Evolutionary conservation across 768 basidiomycete genomes (phyloP).

Genomic region (Termitomyces sp.): DNA sequence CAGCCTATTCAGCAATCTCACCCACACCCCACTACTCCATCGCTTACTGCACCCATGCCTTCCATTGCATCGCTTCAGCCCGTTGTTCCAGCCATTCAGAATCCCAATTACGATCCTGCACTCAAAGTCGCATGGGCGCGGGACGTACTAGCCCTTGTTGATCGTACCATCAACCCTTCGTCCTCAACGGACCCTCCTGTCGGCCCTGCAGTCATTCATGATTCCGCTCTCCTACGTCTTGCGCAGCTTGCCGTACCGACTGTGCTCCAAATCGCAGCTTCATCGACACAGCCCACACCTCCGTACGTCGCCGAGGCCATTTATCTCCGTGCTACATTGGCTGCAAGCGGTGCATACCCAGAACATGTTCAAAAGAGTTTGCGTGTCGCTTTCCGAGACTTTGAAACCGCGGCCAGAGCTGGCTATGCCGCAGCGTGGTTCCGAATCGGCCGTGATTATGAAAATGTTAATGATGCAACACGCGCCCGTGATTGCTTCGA

Average conservation of each 20-base stretch:
- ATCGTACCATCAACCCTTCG: conserved; percentile 35
- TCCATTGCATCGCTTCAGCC: conserved; percentile 55
- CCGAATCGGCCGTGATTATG: conserved; percentile 87
- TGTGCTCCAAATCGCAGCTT: conserved; percentile 54
- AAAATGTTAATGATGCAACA: conserved; percentile 71
- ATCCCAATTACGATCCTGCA: conserved; percentile 51
- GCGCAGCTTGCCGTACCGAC: conserved; percentile 62
- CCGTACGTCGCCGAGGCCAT: conserved; percentile 65
- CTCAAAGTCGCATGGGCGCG: conserved; percentile 75
- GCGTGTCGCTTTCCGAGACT: conserved; percentile 83
- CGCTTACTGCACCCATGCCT: conserved; percentile 68
- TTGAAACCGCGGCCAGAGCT: conserved; percentile 75
- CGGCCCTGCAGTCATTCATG: conserved; percentile 53
- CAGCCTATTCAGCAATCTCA: conserved; percentile 44
- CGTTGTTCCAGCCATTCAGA: conserved; percentile 48
- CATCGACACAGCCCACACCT: conserved; percentile 23
- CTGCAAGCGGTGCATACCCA: conserved; percentile 69
- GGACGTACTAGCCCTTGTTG: conserved; percentile 79
- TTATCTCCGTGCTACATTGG: conserved; percentile 74
- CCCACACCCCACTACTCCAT: conserved; percentile 28
- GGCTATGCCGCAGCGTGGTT: conserved; percentile 89
- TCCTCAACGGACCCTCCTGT: conserved; percentile 41
- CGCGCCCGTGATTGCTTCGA: conserved; percentile 87
- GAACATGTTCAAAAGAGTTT: conserved; percentile 63
- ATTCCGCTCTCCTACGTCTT: conserved; percentile 58